These are phyloP conservation scores for Rhynchospora pubera DNA, from an alignment of 176 grass and related monocot genomes.

Conservation along the genomic window DNA sequence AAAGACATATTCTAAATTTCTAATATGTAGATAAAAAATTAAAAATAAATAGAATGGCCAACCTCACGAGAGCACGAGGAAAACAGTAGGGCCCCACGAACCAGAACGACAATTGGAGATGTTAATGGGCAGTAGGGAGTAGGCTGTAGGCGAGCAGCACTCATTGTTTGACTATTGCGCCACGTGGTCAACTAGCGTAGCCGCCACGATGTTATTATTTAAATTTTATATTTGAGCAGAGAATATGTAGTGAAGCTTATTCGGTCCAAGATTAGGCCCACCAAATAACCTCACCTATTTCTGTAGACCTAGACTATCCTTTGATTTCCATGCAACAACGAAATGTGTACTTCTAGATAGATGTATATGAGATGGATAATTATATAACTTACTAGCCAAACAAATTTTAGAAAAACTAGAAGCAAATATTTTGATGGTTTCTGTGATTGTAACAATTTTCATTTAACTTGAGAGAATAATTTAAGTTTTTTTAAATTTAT, in stretches of 20 bases:
- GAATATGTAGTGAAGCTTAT: neutral
- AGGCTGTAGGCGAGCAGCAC: neutral
- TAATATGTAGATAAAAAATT: neutral
- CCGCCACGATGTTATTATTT: conserved; percentile 6
- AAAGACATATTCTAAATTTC: neutral
- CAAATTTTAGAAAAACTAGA: too few relatives aligned
- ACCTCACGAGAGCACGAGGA: neutral
- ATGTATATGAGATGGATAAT: neutral
- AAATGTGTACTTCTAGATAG: neutral
- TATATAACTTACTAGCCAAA: too few relatives aligned
- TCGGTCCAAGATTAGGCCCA: neutral
- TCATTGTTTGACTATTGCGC: conserved; percentile 5
- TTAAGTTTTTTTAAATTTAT: neutral
- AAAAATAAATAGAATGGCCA: neutral
- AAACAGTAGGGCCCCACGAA: neutral
- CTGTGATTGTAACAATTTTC: too few relatives aligned
- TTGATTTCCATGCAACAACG: neutral
- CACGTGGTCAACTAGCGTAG: conserved; percentile 14
- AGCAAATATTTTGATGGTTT: too few relatives aligned
- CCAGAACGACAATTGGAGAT: neutral
- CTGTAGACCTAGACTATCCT: neutral
- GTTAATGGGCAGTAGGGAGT: neutral
- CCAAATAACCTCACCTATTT: neutral
- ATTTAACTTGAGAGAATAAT: neutral
- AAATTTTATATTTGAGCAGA: too few relatives aligned